These are phyloP conservation scores for Geoglossum cookeanum DNA, from an alignment of 2,329 filamentous ascomycete species.

Conservation along the genomic window DNA sequence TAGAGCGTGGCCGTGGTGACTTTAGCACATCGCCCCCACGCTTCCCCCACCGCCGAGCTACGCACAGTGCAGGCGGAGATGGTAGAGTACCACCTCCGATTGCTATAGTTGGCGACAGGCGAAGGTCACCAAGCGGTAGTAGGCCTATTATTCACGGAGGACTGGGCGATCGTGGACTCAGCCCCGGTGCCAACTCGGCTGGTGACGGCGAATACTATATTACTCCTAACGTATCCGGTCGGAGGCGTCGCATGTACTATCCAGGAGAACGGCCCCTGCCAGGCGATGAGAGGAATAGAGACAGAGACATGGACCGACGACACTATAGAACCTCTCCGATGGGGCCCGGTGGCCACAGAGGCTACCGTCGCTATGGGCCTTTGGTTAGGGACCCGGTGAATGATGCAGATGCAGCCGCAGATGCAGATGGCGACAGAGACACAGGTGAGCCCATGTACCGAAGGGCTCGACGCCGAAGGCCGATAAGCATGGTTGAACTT, in stretches of 20 bases:
- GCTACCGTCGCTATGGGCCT: neutral
- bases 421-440: neutral
- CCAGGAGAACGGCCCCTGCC: neutral
- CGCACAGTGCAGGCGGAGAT: neutral
- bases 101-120: neutral
- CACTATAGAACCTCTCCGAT: neutral
- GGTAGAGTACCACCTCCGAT: neutral
- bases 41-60: neutral
- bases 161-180: neutral
- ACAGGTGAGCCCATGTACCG: neutral
- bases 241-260: neutral
- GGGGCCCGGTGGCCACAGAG: neutral
- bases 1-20: neutral
- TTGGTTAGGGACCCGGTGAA: neutral
- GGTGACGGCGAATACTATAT: conserved; percentile 3
- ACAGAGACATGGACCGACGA: neutral
- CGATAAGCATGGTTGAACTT: conserved; percentile 21
- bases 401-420: neutral
- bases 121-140: neutral
- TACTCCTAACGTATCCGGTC: neutral
- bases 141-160: conserved; percentile 2
- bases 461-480: conserved; percentile 7
- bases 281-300: neutral
- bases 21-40: neutral
- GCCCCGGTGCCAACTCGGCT: neutral